Percentiles rank a stretch among this genome's conserved stretches.
Conservation (phyloP, 768 basidiomycete species). For the Pisolithus sp. region DNA sequence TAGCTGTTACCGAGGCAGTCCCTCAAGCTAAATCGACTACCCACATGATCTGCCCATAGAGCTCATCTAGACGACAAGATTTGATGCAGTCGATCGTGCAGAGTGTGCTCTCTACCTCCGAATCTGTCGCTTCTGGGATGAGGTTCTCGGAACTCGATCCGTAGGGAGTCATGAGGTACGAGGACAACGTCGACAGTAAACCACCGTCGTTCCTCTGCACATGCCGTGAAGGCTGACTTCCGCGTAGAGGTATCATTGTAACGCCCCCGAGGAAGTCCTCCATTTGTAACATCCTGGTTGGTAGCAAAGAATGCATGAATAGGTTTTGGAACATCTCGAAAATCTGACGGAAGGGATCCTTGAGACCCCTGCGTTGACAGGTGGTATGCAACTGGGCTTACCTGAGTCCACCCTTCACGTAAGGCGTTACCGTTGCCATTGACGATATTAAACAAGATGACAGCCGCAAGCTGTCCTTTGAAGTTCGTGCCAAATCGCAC, state of each 20-base stretch:
- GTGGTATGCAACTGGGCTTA: conserved; percentile 24
- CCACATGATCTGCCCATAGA: conserved; percentile 91
- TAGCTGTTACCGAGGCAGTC: conserved; percentile 6
- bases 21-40: conserved; percentile 23
- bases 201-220: conserved; percentile 78
- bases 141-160: conserved; percentile 63
- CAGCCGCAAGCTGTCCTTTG: conserved; percentile 92
- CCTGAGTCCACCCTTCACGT: conserved; percentile 92
- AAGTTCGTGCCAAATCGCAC: conserved; percentile 94
- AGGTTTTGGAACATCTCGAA: conserved; percentile 98
- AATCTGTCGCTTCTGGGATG: conserved; percentile 84
- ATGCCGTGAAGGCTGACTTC: conserved; percentile 57
- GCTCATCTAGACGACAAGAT: conserved; percentile 88
- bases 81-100: conserved; percentile 94
- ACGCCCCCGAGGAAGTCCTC: conserved; percentile 97
- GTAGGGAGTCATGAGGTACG: conserved; percentile 96
- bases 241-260: conserved; percentile 85
- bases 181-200: conserved; percentile 86
- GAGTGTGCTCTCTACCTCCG: conserved; percentile 89
- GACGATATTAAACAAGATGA: conserved; percentile 95
- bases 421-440: conserved; percentile 93
- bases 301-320: conserved; percentile 89
- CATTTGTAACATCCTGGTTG: conserved; percentile 89
- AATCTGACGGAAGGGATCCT: conserved; percentile 45
- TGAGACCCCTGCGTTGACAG: not conserved